Evolutionary conservation across 768 basidiomycete genomes (phyloP).

Genomic region (Porpolomopsis calyptriformis): DNA sequence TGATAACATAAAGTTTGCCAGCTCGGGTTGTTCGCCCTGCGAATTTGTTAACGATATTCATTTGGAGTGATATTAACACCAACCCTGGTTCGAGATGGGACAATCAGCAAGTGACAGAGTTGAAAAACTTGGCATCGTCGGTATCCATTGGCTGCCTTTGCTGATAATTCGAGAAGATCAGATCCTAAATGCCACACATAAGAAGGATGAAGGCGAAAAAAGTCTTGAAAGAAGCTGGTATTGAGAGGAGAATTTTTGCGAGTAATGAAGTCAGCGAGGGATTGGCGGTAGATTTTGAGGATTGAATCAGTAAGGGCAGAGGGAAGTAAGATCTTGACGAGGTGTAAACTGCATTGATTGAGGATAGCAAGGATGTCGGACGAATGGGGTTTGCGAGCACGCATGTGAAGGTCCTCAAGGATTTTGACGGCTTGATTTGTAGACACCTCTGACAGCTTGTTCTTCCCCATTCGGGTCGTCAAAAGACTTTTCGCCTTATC

Average conservation of each 20-base stretch:
- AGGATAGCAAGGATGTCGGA: slow-evolving; percentile 54
- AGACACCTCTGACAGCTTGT: slow-evolving; percentile 41
- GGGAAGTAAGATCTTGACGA: slow-evolving; percentile 41
- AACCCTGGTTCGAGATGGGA: slow-evolving; percentile 41
- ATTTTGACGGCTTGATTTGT: slow-evolving; percentile 34
- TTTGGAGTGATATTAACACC: slow-evolving; percentile 12
- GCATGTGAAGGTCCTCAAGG: slow-evolving; percentile 54
- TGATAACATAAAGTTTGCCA: slow-evolving; percentile 37
- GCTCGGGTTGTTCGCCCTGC: slow-evolving; percentile 27
- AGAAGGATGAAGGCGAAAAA: slow-evolving; percentile 53
- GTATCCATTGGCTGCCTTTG: slow-evolving; percentile 63
- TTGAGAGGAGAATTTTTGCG: slow-evolving; percentile 75
- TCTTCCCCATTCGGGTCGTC: slow-evolving; percentile 61
- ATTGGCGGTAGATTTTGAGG: slow-evolving; percentile 47
- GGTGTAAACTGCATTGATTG: slow-evolving; percentile 59
- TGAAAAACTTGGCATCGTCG: slow-evolving; percentile 66
- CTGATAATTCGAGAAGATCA: slow-evolving; percentile 45
- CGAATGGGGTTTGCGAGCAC: slow-evolving; percentile 57
- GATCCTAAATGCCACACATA: slow-evolving; percentile 57
- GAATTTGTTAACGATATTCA: slow-evolving; percentile 10
- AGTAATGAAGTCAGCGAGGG: slow-evolving; percentile 64
- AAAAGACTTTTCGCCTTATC: slow-evolving; percentile 81
- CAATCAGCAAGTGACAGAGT: slow-evolving; percentile 55
- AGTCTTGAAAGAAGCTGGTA: slow-evolving; percentile 66
- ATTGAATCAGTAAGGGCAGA: slow-evolving; percentile 36